Conservation (phyloP, 176 grass and related monocot genomes). For the Avena atlantica region DNA sequence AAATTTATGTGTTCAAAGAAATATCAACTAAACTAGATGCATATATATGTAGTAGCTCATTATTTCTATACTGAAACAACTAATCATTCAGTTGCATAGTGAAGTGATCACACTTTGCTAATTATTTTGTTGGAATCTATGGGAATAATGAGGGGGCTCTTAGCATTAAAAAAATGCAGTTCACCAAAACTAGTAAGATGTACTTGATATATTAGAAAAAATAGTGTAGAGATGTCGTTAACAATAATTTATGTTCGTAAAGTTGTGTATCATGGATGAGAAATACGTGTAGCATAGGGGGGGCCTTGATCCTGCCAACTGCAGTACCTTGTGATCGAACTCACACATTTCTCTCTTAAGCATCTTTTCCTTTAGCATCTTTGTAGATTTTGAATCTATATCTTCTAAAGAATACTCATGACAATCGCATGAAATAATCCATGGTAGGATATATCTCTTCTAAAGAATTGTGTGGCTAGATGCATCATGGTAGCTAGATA, state of each 20-base stretch:
- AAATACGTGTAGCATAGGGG: neutral
- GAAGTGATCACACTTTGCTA: neutral
- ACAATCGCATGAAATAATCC: too few species aligned
- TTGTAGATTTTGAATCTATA: neutral
- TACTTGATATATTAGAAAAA: neutral
- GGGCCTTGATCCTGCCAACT: neutral
- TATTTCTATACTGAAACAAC: neutral
- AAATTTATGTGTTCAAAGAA: neutral
- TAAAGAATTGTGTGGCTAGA: too few species aligned
- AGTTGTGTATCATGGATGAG: neutral
- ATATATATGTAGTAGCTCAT: neutral
- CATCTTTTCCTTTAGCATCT: neutral
- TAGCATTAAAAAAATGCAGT: too few species aligned
- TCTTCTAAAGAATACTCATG: too few species aligned
- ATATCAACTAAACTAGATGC: neutral
- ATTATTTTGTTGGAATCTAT: too few species aligned
- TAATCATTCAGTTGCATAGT: neutral
- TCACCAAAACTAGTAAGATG: too few species aligned
- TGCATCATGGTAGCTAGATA: too few species aligned
- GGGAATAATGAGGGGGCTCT: too few species aligned
- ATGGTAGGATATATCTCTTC: too few species aligned
- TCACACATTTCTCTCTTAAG: neutral
- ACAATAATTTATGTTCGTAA: neutral
- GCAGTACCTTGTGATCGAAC: neutral
- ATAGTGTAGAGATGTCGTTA: neutral